Percentiles rank a stretch among this genome's conserved stretches.
Conservation (phyloP, 2,329 filamentous ascomycete species). For the Lithohypha guttulata region DNA sequence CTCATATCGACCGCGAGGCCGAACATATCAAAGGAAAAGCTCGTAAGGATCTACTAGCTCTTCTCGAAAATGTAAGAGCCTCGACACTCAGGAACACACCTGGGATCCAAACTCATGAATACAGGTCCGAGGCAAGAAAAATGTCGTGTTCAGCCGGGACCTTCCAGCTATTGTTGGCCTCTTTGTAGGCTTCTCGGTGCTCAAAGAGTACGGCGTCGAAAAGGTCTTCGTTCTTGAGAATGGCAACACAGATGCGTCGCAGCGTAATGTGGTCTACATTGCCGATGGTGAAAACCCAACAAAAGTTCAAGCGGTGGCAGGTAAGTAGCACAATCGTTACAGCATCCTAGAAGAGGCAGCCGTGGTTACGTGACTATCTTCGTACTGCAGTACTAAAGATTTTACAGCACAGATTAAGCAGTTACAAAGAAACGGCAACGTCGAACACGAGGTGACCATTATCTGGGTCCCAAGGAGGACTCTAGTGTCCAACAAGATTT, state of each 20-base stretch:
- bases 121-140: conserved; percentile 97
- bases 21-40: conserved; percentile 46
- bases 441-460: conserved; percentile 90
- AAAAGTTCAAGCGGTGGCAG: conserved; percentile 75
- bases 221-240: conserved; percentile 97
- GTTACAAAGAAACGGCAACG: conserved; percentile 74
- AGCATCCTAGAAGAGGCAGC: too few relatives aligned
- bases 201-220: conserved; percentile 95
- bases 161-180: conserved; percentile 82
- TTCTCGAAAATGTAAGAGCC: conserved; percentile 87
- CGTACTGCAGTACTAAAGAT: conserved; percentile 43
- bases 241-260: conserved; percentile 83
- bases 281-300: conserved; percentile 79
- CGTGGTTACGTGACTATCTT: too few relatives aligned
- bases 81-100: background rate
- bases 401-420: conserved; percentile 75
- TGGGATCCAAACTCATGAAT: conserved; percentile 9
- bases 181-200: conserved; percentile 86
- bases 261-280: conserved; percentile 91
- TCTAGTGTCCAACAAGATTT: conserved; percentile 75
- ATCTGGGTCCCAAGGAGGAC: conserved; percentile 94
- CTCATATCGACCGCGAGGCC: conserved; percentile 34
- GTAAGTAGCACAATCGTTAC: too few relatives aligned
- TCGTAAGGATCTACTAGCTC: conserved; percentile 75
- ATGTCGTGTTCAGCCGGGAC: conserved; percentile 82